Evolutionary conservation across 2,329 filamentous ascomycete genomes (phyloP).

Genomic region (Parascedosporium putredinis): DNA sequence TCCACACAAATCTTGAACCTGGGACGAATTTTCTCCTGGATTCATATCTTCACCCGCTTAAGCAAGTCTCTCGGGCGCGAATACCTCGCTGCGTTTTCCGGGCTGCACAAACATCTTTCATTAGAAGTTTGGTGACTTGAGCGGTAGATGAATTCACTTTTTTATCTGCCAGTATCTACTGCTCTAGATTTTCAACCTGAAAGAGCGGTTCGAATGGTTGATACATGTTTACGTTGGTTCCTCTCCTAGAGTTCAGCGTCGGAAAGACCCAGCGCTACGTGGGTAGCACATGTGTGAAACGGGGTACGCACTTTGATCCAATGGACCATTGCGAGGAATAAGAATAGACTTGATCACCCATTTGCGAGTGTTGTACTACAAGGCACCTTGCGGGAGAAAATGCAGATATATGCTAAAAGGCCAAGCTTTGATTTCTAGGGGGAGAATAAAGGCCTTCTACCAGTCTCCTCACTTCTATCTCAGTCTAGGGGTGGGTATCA

Average conservation of each 20-base stretch:
- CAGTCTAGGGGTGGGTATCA: constrained; percentile 16
- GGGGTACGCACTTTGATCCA: too few species aligned
- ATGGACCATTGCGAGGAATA: too few species aligned
- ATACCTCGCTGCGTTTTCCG: not conserved
- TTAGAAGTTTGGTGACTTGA: constrained; percentile 41
- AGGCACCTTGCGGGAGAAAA: too few species aligned
- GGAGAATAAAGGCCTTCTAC: too few species aligned
- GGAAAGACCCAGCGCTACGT: too few species aligned
- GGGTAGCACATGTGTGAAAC: too few species aligned
- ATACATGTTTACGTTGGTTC: constrained; percentile 54
- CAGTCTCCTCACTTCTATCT: constrained; percentile 3
- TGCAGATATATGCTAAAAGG: too few species aligned
- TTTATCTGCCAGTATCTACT: constrained; percentile 73
- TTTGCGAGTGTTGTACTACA: too few species aligned
- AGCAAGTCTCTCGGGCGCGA: constrained; percentile 10
- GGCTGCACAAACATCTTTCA: constrained; percentile 36
- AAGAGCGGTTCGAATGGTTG: constrained; percentile 77
- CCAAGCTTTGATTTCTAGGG: too few species aligned
- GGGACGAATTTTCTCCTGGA: not conserved
- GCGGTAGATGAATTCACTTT: constrained; percentile 51
- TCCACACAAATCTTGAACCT: not conserved
- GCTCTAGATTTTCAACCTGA: constrained; percentile 69
- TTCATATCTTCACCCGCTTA: constrained; percentile 6
- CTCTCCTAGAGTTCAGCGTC: too few species aligned
- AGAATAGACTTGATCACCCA: too few species aligned